Evolutionary conservation across 2,329 filamentous ascomycete genomes (phyloP), one percentile per base, ranked within the genome.

Genomic region (Rhinocladiella mackenziei): DNA sequence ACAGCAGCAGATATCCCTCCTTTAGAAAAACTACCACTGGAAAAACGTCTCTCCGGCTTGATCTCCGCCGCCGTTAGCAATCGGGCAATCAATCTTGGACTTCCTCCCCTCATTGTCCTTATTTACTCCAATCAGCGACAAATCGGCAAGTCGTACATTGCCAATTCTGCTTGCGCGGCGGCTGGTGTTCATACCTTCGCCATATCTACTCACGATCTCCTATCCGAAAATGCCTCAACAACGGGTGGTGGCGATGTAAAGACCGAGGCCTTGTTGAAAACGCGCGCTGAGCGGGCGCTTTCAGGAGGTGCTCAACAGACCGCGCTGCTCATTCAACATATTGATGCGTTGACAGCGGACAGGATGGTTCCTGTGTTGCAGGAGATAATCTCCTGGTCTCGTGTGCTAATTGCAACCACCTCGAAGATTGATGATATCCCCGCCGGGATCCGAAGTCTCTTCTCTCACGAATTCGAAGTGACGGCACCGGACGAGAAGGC

Each of bases 381-480:
- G 60, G 86, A 94, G 50, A 82, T 97, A 2, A 67, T 96, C 15
- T 74, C 78, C n/a, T 83, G 85, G 34, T 81, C 81, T 2, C 75
- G 92, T 42, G 86, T 97, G 2, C 69, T 98, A 17, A 82, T 98
- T 56, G 91, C 92, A 1, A 98, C 92, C 0, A 96, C 91, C 0
- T 95, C 89, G 5, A 91, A 97, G 56, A 81, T 96, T 0, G 92
- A 97, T 61, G 94, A 97, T 64, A 80, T 98, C 1, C 86, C 91
- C 0, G 89, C 96, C 58, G 86, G 86, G 1, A 82, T 97, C 14
- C 80, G 92, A 40, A 88, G 88, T 8, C 73, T 97, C 2, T 97
- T 98, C 63, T 95, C 89, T 0, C 91, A 98, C 58, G 92, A 98
- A 65, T 75, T 98, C 30, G 91, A 97, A 60, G 88, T 98, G 78